Percentiles rank a stretch among this genome's conserved stretches.
Conservation (phyloP, 495 filamentous ascomycete genomes). For the Neurospora africana region DNA sequence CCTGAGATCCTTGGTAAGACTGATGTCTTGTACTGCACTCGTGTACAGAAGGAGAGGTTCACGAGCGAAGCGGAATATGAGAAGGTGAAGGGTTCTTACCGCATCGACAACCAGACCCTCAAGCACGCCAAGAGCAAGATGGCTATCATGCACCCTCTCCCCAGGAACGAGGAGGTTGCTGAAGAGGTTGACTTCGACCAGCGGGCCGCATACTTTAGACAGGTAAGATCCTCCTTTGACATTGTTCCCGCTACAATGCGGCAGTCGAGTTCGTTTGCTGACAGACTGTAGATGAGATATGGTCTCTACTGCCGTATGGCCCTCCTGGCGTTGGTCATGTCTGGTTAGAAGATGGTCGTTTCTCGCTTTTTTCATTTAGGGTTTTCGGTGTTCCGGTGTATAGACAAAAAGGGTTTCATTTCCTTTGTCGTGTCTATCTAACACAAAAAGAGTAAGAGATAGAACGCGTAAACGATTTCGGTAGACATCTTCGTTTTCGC, state of each 20-base stretch:
- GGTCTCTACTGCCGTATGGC: constrained; percentile 98
- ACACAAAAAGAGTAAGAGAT: constrained; percentile 1
- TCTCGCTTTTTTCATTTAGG: background rate
- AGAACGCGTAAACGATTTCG: constrained; percentile 1
- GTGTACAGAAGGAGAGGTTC: constrained; percentile 94
- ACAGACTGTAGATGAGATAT: constrained; percentile 74
- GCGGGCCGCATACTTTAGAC: constrained; percentile 94
- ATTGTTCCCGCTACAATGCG: background rate
- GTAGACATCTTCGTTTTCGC: background rate
- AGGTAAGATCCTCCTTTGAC: constrained; percentile 52
- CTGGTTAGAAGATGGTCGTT: constrained; percentile 20
- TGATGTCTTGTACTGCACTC: constrained; percentile 92
- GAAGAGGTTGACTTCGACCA: constrained; percentile 98
- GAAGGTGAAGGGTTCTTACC: constrained; percentile 70
- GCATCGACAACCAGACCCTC: constrained; percentile 83
- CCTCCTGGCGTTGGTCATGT: constrained; percentile 84
- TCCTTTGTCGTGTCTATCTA: background rate
- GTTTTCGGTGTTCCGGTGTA: background rate
- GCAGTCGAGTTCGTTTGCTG: constrained; percentile 25
- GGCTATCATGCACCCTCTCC: constrained; percentile 91
- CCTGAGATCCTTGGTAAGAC: constrained; percentile 71
- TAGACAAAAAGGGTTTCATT: background rate
- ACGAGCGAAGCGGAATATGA: constrained; percentile 68
- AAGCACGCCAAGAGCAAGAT: constrained; percentile 84
- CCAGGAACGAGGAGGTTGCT: constrained; percentile 80